Evolutionary conservation across 495 filamentous ascomycete genomes (phyloP).

Genomic region (Penicillium angulare): DNA sequence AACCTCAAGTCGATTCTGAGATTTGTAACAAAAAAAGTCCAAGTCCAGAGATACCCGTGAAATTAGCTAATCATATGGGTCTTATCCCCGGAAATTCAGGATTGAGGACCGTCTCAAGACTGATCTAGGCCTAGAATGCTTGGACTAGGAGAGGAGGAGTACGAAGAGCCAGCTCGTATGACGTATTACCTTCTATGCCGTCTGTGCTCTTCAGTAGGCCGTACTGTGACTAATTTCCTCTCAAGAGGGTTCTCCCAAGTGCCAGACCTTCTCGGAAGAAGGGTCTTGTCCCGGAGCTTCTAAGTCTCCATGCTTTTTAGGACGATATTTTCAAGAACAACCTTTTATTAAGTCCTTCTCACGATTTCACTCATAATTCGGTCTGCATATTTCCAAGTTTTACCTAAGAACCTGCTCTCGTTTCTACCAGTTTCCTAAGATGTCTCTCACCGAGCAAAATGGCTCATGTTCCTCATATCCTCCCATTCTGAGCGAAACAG

Average conservation of each 20-base stretch:
- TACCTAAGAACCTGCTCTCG: not conserved
- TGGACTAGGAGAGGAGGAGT: constrained; percentile 7
- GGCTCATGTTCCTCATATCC: not conserved
- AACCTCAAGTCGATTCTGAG: too few relatives aligned
- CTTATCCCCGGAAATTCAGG: too few relatives aligned
- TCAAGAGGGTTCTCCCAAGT: constrained; percentile 20
- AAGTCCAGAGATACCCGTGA: too few relatives aligned
- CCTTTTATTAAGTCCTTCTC: too few relatives aligned
- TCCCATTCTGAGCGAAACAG: not conserved
- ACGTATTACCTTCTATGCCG: constrained; percentile 6
- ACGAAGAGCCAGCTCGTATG: constrained; percentile 7
- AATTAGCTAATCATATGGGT: too few relatives aligned
- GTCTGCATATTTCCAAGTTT: not conserved
- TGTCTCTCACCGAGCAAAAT: not conserved
- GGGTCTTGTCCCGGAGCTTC: too few relatives aligned
- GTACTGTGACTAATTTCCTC: constrained; percentile 9
- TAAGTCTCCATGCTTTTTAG: too few relatives aligned
- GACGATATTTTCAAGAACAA: too few relatives aligned
- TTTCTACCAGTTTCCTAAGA: not conserved
- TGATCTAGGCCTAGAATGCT: constrained; percentile 4
- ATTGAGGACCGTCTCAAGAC: too few relatives aligned
- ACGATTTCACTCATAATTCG: not conserved
- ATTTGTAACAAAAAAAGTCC: too few relatives aligned
- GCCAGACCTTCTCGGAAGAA: constrained; percentile 3
- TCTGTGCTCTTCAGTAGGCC: constrained; percentile 7